These are phyloP conservation scores for Vaccinium corymbosum DNA, from an alignment of 148 eudicot species.

Conservation along the genomic window DNA sequence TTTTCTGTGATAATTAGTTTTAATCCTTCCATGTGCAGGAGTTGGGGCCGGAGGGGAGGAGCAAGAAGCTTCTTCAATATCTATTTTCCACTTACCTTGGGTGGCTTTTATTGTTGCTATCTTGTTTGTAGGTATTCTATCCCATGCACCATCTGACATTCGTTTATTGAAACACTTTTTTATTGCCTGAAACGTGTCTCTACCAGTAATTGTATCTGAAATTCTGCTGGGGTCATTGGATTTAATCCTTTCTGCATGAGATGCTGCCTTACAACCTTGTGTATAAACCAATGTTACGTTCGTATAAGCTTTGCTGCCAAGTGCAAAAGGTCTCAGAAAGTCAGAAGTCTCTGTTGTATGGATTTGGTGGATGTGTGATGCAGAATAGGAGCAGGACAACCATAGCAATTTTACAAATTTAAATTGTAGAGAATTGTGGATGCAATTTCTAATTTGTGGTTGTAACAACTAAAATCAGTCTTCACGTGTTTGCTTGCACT, in stretches of 20 bases:
- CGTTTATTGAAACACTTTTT: neutral
- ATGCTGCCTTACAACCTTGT: neutral
- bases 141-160: slow-evolving; percentile 54
- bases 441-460: neutral
- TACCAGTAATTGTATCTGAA: neutral
- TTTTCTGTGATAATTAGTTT: neutral
- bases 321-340: neutral
- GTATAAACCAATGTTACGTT: neutral
- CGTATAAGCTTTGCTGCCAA: neutral
- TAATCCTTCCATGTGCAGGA: slow-evolving; percentile 47
- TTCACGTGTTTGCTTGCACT: neutral
- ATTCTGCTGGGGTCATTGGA: neutral
- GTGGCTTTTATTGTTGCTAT: slow-evolving; percentile 69
- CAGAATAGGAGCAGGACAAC: neutral
- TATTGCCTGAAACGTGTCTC: neutral
- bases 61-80: slow-evolving; percentile 71
- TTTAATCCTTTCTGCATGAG: neutral
- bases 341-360: neutral
- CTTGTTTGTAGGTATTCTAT: slow-evolving; percentile 99
- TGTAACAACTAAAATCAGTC: neutral
- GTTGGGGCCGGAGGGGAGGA: slow-evolving; percentile 99
- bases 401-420: neutral
- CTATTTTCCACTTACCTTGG: slow-evolving; percentile 81
- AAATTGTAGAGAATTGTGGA: slow-evolving; percentile 1
- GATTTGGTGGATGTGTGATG: neutral